These are phyloP conservation scores for Apiospora sp. DNA, from an alignment of 2,329 filamentous ascomycete genomes.

Conservation along the genomic window DNA sequence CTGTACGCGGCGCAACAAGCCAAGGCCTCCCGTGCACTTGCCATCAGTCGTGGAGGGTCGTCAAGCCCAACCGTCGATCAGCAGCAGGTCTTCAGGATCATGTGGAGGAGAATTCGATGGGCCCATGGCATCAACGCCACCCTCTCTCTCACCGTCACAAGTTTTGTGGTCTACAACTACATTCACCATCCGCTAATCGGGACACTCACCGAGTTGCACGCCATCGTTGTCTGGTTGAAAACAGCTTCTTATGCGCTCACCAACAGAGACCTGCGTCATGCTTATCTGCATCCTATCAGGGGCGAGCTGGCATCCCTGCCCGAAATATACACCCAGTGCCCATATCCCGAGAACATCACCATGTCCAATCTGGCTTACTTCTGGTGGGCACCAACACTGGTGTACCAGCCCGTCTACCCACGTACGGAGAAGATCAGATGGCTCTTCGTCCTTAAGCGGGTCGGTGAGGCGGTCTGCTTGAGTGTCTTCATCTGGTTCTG, in stretches of 20 bases:
- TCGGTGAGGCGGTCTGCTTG: conserved; percentile 79
- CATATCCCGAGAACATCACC: conserved; percentile 92
- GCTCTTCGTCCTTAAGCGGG: conserved; percentile 84
- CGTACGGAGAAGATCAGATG: conserved; percentile 83
- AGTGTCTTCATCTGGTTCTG: conserved; percentile 94
- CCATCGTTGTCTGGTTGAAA: conserved; percentile 95
- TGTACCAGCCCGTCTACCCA: conserved; percentile 97
- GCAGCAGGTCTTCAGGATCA: conserved; percentile 71
- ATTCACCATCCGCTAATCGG: conserved; percentile 95
- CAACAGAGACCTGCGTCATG: conserved; percentile 92
- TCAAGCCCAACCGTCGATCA: conserved; percentile 66
- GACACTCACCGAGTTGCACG: conserved; percentile 88
- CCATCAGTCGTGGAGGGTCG: conserved; percentile 56
- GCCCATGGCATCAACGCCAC: conserved; percentile 86
- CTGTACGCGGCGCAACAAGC: conserved; percentile 82
- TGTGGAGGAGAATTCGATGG: conserved; percentile 83
- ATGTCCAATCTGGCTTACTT: conserved; percentile 90
- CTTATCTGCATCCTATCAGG: conserved; percentile 78
- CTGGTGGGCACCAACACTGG: conserved; percentile 95
- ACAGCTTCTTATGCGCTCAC: conserved; percentile 95
- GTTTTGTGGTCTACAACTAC: conserved; percentile 85
- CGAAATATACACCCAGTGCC: conserved; percentile 80
- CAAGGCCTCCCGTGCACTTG: conserved; percentile 66
- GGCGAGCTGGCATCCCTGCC: conserved; percentile 76
- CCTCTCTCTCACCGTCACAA: conserved; percentile 80